phyloP scores from a whole-genome alignment of 768 basidiomycete species.

The Lactarius sanguifluus region DNA sequence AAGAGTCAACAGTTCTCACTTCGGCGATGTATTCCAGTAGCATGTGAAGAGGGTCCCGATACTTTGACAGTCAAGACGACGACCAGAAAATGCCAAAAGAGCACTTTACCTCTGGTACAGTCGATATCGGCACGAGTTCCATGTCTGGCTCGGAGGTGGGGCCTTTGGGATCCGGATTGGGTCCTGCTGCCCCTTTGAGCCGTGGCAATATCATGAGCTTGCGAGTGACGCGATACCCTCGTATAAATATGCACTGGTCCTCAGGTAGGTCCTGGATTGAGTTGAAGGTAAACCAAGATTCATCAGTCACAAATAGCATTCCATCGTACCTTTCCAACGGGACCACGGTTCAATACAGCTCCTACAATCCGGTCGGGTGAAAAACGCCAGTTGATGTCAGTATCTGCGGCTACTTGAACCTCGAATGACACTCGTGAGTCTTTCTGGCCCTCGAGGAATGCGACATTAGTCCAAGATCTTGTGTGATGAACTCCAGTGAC shows the following conservation, averaged over 20 bases:
- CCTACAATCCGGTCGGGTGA: neutral
- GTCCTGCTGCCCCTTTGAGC: neutral
- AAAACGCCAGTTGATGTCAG: neutral
- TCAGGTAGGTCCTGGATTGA: neutral
- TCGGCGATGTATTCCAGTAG: neutral
- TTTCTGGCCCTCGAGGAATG: neutral
- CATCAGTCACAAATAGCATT: neutral
- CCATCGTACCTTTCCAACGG: neutral
- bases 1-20: neutral
- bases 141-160: neutral
- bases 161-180: neutral
- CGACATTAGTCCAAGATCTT: neutral
- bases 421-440: neutral
- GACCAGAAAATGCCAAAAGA: neutral
- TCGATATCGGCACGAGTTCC: neutral
- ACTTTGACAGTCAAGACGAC: neutral
- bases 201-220: neutral
- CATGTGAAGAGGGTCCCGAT: neutral
- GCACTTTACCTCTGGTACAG: neutral
- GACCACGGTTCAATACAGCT: neutral
- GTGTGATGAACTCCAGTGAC: neutral
- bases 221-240: slow-evolving; percentile 1
- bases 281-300: neutral
- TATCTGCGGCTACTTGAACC: neutral
- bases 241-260: slow-evolving; percentile 2